Conservation (phyloP, 352 stramenopile species). For the Aphanomyces euteiches region DNA sequence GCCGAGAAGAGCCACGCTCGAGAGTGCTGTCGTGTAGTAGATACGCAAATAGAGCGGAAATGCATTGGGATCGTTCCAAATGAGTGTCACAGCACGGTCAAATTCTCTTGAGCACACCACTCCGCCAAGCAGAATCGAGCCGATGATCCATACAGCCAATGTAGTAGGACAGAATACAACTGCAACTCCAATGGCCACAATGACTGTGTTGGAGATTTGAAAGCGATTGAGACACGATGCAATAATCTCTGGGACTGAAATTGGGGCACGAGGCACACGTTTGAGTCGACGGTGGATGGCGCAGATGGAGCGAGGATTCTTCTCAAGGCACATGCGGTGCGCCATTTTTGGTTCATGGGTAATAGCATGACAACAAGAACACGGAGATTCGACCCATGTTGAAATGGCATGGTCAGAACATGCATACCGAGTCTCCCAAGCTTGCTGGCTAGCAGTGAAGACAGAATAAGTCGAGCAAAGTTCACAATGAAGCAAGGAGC, state of each 20-base stretch:
- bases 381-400: constrained; percentile 45
- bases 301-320: neutral
- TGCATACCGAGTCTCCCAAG: constrained; percentile 38
- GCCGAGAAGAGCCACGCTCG: constrained; percentile 42
- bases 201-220: no score
- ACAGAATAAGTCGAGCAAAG: constrained; percentile 40
- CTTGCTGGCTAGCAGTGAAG: constrained; percentile 30
- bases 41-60: constrained; percentile 47
- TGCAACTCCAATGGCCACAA: no score
- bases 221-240: no score
- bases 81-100: constrained; percentile 35
- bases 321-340: constrained; percentile 17
- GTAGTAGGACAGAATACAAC: no score
- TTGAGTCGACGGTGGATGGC: neutral
- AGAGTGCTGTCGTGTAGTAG: constrained; percentile 42
- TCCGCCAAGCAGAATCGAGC: constrained; percentile 43
- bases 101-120: constrained; percentile 47
- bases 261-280: neutral
- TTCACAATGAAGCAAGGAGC: constrained; percentile 40
- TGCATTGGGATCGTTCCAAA: constrained; percentile 38
- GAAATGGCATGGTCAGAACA: constrained; percentile 38
- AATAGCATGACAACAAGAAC: constrained; percentile 38
- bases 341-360: constrained; percentile 30
- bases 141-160: constrained; percentile 43
- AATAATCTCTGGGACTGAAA: neutral